These are phyloP conservation scores for Mycena pura DNA, from an alignment of 768 basidiomycete species.

Conservation along the genomic window DNA sequence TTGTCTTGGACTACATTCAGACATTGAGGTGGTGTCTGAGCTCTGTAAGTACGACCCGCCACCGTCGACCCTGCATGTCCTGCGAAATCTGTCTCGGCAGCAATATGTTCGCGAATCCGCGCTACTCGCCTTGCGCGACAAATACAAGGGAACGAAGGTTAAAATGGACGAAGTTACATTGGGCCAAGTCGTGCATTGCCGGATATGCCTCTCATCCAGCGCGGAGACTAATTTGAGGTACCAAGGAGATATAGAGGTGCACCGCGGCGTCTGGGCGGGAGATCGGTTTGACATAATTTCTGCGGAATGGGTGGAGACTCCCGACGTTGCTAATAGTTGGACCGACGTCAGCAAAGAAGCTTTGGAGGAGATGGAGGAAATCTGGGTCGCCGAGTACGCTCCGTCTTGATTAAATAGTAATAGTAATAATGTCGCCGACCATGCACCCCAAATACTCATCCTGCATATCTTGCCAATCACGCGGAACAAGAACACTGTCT, in stretches of 20 bases:
- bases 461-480: too few species aligned
- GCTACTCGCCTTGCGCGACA: background rate
- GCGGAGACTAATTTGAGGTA: background rate
- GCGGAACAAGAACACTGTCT: too few species aligned
- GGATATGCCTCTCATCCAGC: conserved; percentile 26
- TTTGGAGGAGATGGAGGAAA: conserved; percentile 3
- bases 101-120: conserved; percentile 1
- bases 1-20: background rate
- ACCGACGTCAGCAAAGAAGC: conserved; percentile 3
- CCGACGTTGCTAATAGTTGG: background rate
- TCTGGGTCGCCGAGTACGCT: too few species aligned
- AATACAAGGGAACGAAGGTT: background rate
- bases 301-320: background rate
- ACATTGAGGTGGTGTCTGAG: too few species aligned
- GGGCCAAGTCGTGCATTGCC: conserved; percentile 2
- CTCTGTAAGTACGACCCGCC: background rate
- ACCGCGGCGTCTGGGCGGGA: conserved; percentile 30
- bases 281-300: conserved; percentile 26
- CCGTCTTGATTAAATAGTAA: too few species aligned
- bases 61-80: background rate
- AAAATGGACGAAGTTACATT: background rate
- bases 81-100: background rate
- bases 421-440: too few species aligned
- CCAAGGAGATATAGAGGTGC: conserved; percentile 14
- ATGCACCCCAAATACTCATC: too few species aligned